Base-by-base conservation (phyloP, 768 basidiomycete genomes). In the Lanmaoa pseudosensibilis region DNA sequence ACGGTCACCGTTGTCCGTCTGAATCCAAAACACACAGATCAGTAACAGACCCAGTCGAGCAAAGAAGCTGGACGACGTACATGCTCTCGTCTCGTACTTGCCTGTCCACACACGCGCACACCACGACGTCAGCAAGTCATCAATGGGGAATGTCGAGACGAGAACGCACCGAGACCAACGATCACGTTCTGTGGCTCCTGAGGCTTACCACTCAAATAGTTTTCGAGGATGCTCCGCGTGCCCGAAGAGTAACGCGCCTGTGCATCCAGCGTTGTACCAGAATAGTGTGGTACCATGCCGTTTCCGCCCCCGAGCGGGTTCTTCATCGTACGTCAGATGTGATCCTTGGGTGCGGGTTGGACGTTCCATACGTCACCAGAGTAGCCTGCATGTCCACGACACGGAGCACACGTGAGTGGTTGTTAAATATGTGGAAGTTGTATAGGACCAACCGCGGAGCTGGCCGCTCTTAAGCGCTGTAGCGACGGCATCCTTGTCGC, bases 251-350 rank as follows among this genome's bases (percentile, higher is more conserved):
- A 95, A 44, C 92, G 87, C 37, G 79, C 80, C 75, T 94, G 92
- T 2, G 92, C 92, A 64, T 94, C 92, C 57, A 94, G 80, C 16
- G 90, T 92, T 10, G 90, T 92, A 47, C 92, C 91, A 64, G 87
- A 90, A 75, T 90, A 91, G 67, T 90, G 88, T 18, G 89, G 85
- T 6, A 90, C 87, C 83, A 94, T 93, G 64, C 88, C 92, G 74
- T 94, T 94, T 32, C 92, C 92, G 57, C 83, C 90, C 19, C 85
- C 86, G 11, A 89, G 80, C 30, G 84, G 82, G 77, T 92, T 90
- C 75, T 87, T 86, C 79, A 86, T 80, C 16, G 81, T 85, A 55
- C 92, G 81, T 93, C 90, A 94, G 36, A 87, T 74, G 74, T 95
- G 93, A 70, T 93, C 88, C 63, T 79, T 83, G 5, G 91, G 90